phyloP scores from a whole-genome alignment of 495 filamentous ascomycete genomes.

The Tuber borchii region DNA sequence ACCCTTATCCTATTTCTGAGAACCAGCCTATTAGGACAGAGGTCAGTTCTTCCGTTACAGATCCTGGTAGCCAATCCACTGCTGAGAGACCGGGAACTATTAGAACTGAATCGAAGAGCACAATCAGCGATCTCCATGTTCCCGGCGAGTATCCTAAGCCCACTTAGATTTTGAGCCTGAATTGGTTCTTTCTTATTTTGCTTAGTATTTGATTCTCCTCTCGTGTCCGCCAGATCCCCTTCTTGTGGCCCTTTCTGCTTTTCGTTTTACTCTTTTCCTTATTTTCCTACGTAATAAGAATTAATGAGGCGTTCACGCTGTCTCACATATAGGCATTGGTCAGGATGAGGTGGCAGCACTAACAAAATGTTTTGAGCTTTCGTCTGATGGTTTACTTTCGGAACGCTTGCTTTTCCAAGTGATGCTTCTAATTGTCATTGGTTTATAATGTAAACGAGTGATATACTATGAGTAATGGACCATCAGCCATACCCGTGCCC shows the following conservation, averaged over 20 bases:
- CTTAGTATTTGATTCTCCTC: background rate
- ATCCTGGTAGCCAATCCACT: slow-evolving; percentile 8
- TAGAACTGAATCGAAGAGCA: slow-evolving; percentile 32
- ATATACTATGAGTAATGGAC: background rate
- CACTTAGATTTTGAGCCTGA: slow-evolving; percentile 23
- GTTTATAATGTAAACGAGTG: background rate
- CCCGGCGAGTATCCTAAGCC: slow-evolving; percentile 54
- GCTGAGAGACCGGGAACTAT: slow-evolving; percentile 21
- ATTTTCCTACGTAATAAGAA: background rate
- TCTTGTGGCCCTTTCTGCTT: background rate
- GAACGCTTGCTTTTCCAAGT: background rate
- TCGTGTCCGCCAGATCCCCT: background rate
- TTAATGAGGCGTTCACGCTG: background rate
- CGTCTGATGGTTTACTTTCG: background rate
- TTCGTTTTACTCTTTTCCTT: background rate
- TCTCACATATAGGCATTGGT: background rate
- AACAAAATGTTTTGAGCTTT: background rate
- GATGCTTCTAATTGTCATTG: background rate
- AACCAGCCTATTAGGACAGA: slow-evolving; percentile 29
- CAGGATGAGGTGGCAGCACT: background rate
- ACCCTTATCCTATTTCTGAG: slow-evolving; percentile 20
- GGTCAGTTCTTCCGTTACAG: slow-evolving; percentile 21
- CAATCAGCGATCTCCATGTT: slow-evolving; percentile 49
- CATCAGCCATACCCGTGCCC: background rate
- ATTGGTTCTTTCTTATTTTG: background rate